A percentile compares a stretch with the other conserved stretches of the same genome.
phyloP scores from a whole-genome alignment of 2,329 filamentous ascomycete species.

The Alternaria sp. region DNA sequence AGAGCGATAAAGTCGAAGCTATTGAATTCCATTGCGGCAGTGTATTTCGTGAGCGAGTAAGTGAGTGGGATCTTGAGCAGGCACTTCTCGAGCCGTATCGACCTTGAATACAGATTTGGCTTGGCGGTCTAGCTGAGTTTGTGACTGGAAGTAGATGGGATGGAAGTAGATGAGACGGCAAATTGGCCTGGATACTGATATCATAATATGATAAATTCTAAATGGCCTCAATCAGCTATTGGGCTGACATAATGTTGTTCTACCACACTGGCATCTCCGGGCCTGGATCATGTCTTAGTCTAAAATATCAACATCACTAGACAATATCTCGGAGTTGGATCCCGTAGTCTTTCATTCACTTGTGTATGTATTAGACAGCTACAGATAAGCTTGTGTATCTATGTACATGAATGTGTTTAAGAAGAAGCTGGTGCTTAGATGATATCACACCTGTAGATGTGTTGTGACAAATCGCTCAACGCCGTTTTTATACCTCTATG shows the following conservation, averaged over 20 bases:
- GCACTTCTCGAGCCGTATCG: not conserved
- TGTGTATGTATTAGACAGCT: not conserved
- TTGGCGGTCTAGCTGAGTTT: constrained; percentile 9
- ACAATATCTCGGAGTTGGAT: not conserved
- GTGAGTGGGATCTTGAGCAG: not conserved
- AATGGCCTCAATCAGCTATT: not conserved
- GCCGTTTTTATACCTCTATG: constrained; percentile 2
- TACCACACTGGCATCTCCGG: not conserved
- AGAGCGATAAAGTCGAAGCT: constrained; percentile 18
- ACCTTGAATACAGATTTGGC: not conserved
- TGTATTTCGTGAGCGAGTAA: not conserved
- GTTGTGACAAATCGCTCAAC: constrained; percentile 4
- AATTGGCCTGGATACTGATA: not conserved
- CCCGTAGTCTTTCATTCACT: not conserved
- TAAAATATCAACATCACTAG: not conserved
- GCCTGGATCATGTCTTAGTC: not conserved
- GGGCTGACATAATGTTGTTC: too few species aligned
- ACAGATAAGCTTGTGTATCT: not conserved
- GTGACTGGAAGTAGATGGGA: not conserved
- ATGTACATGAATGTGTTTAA: constrained; percentile 6
- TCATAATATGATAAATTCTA: not conserved
- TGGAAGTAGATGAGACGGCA: not conserved
- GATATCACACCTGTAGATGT: not conserved
- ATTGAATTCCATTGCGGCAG: constrained; percentile 16
- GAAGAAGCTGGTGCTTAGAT: not conserved